Evolutionary conservation across 2,329 filamentous ascomycete species (phyloP).

Genomic region (Monilinia vaccinii-corymbosi): DNA sequence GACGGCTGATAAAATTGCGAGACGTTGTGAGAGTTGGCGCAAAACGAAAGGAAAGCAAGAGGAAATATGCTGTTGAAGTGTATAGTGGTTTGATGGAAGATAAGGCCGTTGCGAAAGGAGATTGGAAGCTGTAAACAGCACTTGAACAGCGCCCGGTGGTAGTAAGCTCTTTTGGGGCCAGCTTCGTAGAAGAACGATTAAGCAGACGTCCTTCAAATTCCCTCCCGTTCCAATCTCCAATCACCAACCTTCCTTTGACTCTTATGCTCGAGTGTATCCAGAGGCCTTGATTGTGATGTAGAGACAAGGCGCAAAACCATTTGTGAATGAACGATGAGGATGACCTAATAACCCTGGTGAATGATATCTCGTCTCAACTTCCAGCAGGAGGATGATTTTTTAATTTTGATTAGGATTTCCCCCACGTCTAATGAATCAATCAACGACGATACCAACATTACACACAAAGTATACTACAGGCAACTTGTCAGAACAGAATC

Average conservation of each 20-base stretch:
- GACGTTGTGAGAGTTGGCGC: not conserved
- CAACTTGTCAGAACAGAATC: conserved; percentile 19
- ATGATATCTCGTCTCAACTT: not conserved
- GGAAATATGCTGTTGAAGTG: not conserved
- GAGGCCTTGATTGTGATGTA: not conserved
- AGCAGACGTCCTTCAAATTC: not conserved
- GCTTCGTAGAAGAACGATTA: not conserved
- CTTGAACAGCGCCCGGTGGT: not conserved
- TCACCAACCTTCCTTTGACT: not conserved
- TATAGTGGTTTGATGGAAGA: not conserved
- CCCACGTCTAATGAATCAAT: conserved; percentile 1
- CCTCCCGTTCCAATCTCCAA: not conserved
- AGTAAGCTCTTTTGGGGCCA: too few relatives aligned
- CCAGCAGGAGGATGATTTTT: not conserved
- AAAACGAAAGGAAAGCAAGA: not conserved
- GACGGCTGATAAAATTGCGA: too few relatives aligned
- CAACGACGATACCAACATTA: conserved; percentile 2
- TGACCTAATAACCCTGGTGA: not conserved
- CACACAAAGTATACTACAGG: conserved; percentile 16
- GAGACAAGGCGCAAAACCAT: not conserved
- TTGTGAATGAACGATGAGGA: not conserved
- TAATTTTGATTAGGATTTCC: not conserved
- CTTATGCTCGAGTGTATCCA: not conserved
- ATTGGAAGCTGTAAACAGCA: not conserved
- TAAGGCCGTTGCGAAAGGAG: not conserved